Conservation (phyloP, 1,284 basidiomycete genomes). For the Sanghuangporus sanghuang region DNA sequence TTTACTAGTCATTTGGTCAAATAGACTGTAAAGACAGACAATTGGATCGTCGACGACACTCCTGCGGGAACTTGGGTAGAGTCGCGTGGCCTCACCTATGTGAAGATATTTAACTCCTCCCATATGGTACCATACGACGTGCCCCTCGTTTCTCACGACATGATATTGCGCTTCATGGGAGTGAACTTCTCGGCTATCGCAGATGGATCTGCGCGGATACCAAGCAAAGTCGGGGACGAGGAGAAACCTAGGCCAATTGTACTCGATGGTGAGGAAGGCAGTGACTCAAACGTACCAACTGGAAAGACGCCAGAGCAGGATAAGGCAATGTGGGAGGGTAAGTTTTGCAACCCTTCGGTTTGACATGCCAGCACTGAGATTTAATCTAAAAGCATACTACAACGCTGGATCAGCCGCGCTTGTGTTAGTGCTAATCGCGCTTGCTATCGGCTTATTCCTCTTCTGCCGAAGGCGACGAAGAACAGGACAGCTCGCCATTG, state of each 20-base stretch:
- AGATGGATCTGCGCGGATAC: slow-evolving; percentile 68
- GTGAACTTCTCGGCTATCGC: slow-evolving; percentile 80
- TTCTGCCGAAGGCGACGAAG: slow-evolving; percentile 64
- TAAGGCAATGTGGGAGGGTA: slow-evolving; percentile 84
- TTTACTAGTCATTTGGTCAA: neutral
- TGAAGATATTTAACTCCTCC: slow-evolving; percentile 87
- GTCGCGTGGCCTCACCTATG: slow-evolving; percentile 90
- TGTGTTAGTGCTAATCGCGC: slow-evolving; percentile 69
- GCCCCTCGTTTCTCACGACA: slow-evolving; percentile 88
- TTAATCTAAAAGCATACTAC: slow-evolving; percentile 64
- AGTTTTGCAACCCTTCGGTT: slow-evolving; percentile 20
- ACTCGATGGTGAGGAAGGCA: slow-evolving; percentile 37
- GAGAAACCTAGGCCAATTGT: slow-evolving; percentile 49
- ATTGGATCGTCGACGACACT: slow-evolving; percentile 78
- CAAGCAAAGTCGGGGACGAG: slow-evolving; percentile 70
- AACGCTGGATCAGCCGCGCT: slow-evolving; percentile 87
- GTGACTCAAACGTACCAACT: slow-evolving; percentile 30
- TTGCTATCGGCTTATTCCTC: slow-evolving; percentile 68
- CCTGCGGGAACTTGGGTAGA: slow-evolving; percentile 89
- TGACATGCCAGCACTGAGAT: slow-evolving; percentile 4
- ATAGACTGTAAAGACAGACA: slow-evolving; percentile 67
- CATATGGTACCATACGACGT: slow-evolving; percentile 95
- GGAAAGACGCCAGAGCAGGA: slow-evolving; percentile 65
- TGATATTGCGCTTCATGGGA: slow-evolving; percentile 95
- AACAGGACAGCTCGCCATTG: slow-evolving; percentile 23